Evolutionary conservation across 768 basidiomycete species (phyloP).

Genomic region (Leccinum uliginosum): DNA sequence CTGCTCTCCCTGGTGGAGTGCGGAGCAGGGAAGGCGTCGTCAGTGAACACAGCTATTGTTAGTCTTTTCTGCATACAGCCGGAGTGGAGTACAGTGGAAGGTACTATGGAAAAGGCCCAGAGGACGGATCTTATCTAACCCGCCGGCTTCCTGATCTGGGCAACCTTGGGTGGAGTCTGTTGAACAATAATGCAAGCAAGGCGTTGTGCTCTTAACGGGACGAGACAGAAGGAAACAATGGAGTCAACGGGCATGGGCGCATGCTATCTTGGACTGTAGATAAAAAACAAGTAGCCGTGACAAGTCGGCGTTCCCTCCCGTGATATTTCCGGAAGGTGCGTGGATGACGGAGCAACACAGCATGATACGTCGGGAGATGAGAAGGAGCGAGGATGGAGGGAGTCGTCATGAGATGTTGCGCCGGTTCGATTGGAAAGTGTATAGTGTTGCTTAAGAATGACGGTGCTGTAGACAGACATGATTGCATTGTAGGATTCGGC

Average conservation of each 20-base stretch:
- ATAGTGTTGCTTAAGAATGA: background rate
- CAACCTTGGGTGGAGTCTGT: background rate
- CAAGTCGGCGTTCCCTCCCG: background rate
- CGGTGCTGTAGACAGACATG: background rate
- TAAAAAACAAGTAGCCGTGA: constrained; percentile 4
- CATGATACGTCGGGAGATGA: constrained; percentile 13
- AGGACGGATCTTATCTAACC: constrained; percentile 20
- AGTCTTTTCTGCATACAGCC: background rate
- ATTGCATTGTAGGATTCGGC: background rate
- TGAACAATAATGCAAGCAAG: background rate
- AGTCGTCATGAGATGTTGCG: background rate
- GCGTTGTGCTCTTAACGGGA: background rate
- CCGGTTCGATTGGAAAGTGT: background rate
- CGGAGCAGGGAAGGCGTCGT: constrained; percentile 17
- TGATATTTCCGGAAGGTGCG: background rate
- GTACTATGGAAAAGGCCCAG: background rate
- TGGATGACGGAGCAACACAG: constrained; percentile 13
- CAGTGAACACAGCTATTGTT: constrained; percentile 12
- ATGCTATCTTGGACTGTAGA: background rate
- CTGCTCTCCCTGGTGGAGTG: constrained; percentile 4
- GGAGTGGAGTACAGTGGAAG: background rate
- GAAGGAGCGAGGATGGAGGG: constrained; percentile 8
- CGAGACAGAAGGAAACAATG: background rate
- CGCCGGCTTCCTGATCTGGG: constrained; percentile 6
- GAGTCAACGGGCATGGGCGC: background rate